Percentiles rank a stretch among this genome's conserved stretches.
Evolutionary conservation across 2,329 filamentous ascomycete genomes (phyloP).

Genomic region (Neonectria sp.): DNA sequence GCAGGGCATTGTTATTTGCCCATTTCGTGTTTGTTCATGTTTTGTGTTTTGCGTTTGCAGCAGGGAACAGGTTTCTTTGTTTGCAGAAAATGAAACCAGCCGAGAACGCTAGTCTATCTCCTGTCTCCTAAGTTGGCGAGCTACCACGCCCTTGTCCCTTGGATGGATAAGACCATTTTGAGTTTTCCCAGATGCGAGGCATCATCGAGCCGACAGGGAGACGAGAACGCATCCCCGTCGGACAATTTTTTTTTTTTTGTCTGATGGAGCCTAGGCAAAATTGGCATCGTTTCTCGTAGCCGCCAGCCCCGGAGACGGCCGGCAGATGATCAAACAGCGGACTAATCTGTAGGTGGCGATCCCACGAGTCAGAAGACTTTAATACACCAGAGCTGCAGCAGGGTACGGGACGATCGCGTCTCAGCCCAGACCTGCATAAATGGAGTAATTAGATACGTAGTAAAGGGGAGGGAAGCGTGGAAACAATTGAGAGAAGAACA

Average conservation of each 20-base stretch:
- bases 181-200: too few species aligned
- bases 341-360: slow-evolving; percentile 3
- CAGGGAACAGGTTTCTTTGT: not conserved
- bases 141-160: not conserved
- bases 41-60: not conserved
- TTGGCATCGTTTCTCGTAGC: not conserved
- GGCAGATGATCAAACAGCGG: slow-evolving; percentile 16
- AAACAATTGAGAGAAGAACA: not conserved
- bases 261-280: not conserved
- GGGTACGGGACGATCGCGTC: slow-evolving; percentile 4
- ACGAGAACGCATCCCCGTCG: not conserved
- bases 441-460: not conserved
- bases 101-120: not conserved
- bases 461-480: not conserved
- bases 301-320: slow-evolving; percentile 1
- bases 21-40: not conserved
- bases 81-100: not conserved
- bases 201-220: not conserved
- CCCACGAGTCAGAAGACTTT: slow-evolving; percentile 6
- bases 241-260: too few species aligned
- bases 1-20: too few species aligned
- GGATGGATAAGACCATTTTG: not conserved
- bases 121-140: too few species aligned
- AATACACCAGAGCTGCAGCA: not conserved
- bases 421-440: not conserved